These are phyloP conservation scores for Pseudocercospora vitis DNA, from an alignment of 2,329 filamentous ascomycete species.

Conservation along the genomic window DNA sequence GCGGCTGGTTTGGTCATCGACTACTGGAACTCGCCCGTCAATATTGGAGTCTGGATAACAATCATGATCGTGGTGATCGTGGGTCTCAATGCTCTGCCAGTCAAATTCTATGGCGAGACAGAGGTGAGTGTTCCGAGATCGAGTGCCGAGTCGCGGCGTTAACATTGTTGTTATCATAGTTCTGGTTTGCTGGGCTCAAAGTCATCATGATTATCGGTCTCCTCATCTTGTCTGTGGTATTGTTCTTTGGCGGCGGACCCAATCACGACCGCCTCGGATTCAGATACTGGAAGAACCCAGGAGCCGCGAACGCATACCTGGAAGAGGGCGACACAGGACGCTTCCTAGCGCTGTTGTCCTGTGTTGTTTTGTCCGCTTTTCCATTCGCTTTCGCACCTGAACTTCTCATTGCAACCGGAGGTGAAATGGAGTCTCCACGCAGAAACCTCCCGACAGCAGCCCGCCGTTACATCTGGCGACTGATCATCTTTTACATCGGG, in stretches of 20 bases:
- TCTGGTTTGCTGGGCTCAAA: slow-evolving; percentile 46
- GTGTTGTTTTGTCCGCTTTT: slow-evolving; percentile 53
- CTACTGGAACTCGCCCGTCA: slow-evolving; percentile 41
- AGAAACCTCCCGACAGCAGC: slow-evolving; percentile 60
- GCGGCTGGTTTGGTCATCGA: slow-evolving; percentile 38
- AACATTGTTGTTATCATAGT: not conserved
- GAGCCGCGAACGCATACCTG: slow-evolving; percentile 52
- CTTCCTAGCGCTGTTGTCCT: slow-evolving; percentile 55
- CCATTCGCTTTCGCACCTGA: slow-evolving; percentile 59
- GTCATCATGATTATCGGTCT: slow-evolving; percentile 54
- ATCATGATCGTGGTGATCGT: slow-evolving; percentile 44
- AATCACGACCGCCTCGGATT: slow-evolving; percentile 53
- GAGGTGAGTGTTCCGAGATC: slow-evolving; percentile 33
- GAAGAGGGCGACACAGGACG: slow-evolving; percentile 49
- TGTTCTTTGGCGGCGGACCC: slow-evolving; percentile 59
- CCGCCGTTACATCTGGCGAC: slow-evolving; percentile 60
- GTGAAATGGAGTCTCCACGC: slow-evolving; percentile 60
- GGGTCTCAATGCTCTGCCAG: slow-evolving; percentile 50
- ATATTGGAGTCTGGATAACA: slow-evolving; percentile 43
- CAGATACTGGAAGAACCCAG: slow-evolving; percentile 52
- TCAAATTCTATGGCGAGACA: slow-evolving; percentile 53
- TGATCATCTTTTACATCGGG: slow-evolving; percentile 63
- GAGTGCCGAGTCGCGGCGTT: not conserved
- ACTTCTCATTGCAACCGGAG: slow-evolving; percentile 53
- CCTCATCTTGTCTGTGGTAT: slow-evolving; percentile 54